A percentile compares a stretch with the other conserved stretches of the same genome.
Evolutionary conservation across 192 early-diverging fungal species (phyloP).

Genomic region (Podochytrium sp.): DNA sequence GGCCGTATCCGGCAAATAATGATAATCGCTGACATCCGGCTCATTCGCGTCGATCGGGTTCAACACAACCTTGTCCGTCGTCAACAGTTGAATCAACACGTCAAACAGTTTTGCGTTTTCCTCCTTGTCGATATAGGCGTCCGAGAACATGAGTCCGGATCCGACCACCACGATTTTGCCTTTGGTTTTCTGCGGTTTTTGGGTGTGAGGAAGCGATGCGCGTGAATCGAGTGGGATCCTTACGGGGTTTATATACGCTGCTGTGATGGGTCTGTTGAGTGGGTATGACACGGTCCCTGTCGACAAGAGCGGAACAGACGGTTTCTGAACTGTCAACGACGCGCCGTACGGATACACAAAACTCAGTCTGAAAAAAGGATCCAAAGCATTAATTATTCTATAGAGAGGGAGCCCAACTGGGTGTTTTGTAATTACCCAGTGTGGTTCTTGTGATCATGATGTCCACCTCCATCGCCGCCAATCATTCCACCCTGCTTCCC

Average conservation of each 20-base stretch:
- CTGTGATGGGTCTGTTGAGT: constrained; percentile 61
- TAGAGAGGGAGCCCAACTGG: no score
- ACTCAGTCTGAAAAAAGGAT: neutral
- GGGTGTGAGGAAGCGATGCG: neutral
- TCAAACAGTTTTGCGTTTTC: constrained; percentile 66
- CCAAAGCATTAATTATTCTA: no score
- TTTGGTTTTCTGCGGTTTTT: constrained; percentile 33
- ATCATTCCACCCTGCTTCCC: constrained; percentile 34
- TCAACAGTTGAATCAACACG: constrained; percentile 60
- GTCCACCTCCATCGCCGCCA: constrained; percentile 6
- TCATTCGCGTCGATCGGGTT: constrained; percentile 69
- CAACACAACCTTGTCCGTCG: constrained; percentile 59
- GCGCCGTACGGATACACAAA: constrained; percentile 68
- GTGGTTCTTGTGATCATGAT: constrained; percentile 29
- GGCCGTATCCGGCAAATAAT: constrained; percentile 60
- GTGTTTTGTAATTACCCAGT: constrained; percentile 20
- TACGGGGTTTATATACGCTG: constrained; percentile 54
- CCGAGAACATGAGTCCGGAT: constrained; percentile 61
- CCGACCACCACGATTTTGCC: constrained; percentile 62
- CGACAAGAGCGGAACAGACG: constrained; percentile 61
- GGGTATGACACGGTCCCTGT: constrained; percentile 66
- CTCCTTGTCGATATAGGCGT: constrained; percentile 67
- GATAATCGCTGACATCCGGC: constrained; percentile 69
- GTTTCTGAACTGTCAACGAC: constrained; percentile 67
- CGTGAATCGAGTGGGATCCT: neutral